Evolutionary conservation across 345 rosid species (phyloP).

Genomic region (Combretum micranthum): DNA sequence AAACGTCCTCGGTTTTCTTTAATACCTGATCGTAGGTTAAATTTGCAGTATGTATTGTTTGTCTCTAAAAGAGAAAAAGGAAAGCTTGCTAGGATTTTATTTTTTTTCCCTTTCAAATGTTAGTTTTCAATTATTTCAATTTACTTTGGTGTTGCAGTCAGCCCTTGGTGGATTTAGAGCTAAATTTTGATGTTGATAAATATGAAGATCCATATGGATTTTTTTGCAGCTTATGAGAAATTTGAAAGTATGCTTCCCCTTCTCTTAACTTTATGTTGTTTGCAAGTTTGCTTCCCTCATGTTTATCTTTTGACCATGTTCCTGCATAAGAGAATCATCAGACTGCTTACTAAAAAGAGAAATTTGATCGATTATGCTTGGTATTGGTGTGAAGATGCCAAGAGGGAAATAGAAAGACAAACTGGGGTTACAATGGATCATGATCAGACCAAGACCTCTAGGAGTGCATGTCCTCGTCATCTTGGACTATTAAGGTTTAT

Average conservation of each 20-base stretch:
- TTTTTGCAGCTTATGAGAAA: slow-evolving; percentile 58
- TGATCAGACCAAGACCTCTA: slow-evolving; percentile 24
- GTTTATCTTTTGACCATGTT: background rate
- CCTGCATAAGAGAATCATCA: background rate
- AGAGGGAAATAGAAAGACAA: slow-evolving; percentile 64
- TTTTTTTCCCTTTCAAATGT: no score
- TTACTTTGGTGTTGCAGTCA: slow-evolving; percentile 36
- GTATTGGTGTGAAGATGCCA: slow-evolving; percentile 41
- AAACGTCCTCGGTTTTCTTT: slow-evolving; percentile 67
- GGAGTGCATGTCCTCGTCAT: slow-evolving; percentile 43
- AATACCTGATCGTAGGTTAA: slow-evolving; percentile 50
- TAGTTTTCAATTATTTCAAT: slow-evolving; percentile 6
- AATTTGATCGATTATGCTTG: slow-evolving; percentile 1
- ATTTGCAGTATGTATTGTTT: slow-evolving; percentile 1
- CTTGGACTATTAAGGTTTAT: slow-evolving; percentile 60
- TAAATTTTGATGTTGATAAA: slow-evolving; percentile 48
- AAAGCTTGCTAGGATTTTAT: background rate
- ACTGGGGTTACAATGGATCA: slow-evolving; percentile 37
- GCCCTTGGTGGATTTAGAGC: slow-evolving; percentile 34
- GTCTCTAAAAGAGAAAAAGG: background rate
- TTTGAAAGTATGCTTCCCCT: slow-evolving; percentile 42
- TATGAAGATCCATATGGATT: slow-evolving; percentile 59
- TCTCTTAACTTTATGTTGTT: background rate
- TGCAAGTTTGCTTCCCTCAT: no score
- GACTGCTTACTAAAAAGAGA: no score